Base-by-base conservation (phyloP, 2,329 filamentous ascomycete species). In the Kalmusia sp. region DNA sequence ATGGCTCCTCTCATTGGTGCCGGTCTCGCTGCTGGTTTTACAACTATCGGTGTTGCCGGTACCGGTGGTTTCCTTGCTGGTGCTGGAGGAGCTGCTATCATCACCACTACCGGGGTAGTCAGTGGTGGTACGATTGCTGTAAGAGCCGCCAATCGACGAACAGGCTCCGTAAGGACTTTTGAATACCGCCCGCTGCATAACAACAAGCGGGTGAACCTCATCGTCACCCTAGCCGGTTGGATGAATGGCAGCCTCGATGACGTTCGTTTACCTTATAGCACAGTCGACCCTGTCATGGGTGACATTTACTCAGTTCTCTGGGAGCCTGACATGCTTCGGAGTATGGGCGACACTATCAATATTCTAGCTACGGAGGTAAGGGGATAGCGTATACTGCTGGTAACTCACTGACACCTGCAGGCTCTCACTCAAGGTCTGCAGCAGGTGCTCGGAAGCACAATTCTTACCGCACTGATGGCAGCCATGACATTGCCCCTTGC, bases 161-260 rank as follows among this genome's bases (percentile, higher is more conserved):
- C 91, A 1, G 93, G 95, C 12, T 88, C 93, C 1, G 96, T 99
- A 52, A 92, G 88, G 76, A 99, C 95, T 0, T 99, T 98, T 69
- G 95, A 99, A 75, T 99, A 98, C 72, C 86, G 93, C 38, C 95
- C 95, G 6, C 79, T 99, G 39, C 93, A 98, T 79, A 99, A 99
- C 78, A 98, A 98, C 76, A 99, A 99, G 77, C 84, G 93, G 52
- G 91, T 97, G 33, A 98, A 99, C 65, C 83, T 99, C 25, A 95
- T 99, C 59, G 87, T 99, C 33, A 98, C 95, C 0, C 86, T 99
- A 25, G 92, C 93, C 0, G 95, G 95, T 3, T 99, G 95, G 95
- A 96, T 99, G 90, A 97, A 92, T 34, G 95, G 96, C 67, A 98
- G 96, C 70, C 88, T 96, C 48, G 95, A 99, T 76, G 95, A 99